Conservation (phyloP, 805 yeast species). For the Zygosaccharomyces siamensis region DNA sequence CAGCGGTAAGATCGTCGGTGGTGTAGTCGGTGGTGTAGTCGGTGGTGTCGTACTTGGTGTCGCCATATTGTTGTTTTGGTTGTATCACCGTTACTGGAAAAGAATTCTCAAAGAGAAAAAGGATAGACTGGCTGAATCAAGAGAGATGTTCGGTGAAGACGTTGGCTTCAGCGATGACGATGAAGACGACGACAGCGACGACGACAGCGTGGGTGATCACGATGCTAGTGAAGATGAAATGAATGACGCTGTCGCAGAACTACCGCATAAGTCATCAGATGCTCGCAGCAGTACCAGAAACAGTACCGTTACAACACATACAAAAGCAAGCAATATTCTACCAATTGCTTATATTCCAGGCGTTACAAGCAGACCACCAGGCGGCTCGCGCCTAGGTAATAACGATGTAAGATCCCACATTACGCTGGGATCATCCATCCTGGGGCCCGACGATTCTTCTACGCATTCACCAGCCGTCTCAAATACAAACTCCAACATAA, state of each 20-base stretch:
- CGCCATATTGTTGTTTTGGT: conserved; percentile 35
- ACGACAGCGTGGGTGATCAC: conserved; percentile 23
- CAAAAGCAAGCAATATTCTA: conserved; percentile 80
- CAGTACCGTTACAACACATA: conserved; percentile 59
- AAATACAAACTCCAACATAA: neutral
- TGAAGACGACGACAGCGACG: conserved; percentile 17
- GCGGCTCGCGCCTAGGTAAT: conserved; percentile 11
- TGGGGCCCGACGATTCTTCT: conserved; percentile 37
- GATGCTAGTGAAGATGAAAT: conserved; percentile 14
- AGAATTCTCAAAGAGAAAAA: conserved; percentile 32
- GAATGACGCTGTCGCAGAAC: conserved; percentile 9
- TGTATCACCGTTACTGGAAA: conserved; percentile 43
- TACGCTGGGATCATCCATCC: conserved; percentile 42
- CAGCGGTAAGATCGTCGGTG: conserved; percentile 60
- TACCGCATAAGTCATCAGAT: conserved; percentile 1
- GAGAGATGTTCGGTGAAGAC: conserved; percentile 22
- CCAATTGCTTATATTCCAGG: conserved; percentile 96
- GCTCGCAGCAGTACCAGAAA: conserved; percentile 26
- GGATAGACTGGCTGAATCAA: conserved; percentile 24
- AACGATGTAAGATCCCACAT: conserved; percentile 34
- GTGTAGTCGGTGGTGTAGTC: conserved; percentile 59
- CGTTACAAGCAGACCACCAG: conserved; percentile 45
- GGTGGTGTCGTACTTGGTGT: conserved; percentile 40
- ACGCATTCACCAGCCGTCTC: conserved; percentile 9
- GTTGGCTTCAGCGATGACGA: conserved; percentile 24